A percentile compares a stretch with the other conserved stretches of the same genome.
Conservation (phyloP, 352 stramenopile genomes). For the Phytophthora meadii region DNA sequence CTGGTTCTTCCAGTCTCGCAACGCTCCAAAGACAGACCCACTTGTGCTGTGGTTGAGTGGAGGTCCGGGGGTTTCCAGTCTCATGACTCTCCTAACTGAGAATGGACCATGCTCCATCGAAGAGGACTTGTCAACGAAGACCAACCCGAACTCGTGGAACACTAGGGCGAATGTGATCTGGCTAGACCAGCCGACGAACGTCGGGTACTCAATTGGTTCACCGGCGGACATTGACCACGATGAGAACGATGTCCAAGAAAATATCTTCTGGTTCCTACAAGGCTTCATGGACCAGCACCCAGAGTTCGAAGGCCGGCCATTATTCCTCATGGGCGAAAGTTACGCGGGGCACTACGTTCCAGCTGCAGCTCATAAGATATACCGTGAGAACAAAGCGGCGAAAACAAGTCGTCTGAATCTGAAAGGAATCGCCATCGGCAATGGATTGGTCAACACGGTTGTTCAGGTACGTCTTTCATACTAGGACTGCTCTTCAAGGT, state of each 20-base stretch:
- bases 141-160: slow-evolving; percentile 72
- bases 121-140: slow-evolving; percentile 41
- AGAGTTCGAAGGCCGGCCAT: slow-evolving; percentile 46
- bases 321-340: slow-evolving; percentile 66
- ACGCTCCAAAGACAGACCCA: slow-evolving; percentile 41
- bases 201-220: slow-evolving; percentile 68
- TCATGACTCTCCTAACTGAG: slow-evolving; percentile 54
- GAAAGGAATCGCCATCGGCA: slow-evolving; percentile 64
- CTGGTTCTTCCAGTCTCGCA: slow-evolving; percentile 69
- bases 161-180: slow-evolving; percentile 68
- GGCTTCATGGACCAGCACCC: slow-evolving; percentile 58
- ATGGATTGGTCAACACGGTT: slow-evolving; percentile 51
- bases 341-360: slow-evolving; percentile 70
- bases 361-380: slow-evolving; percentile 55
- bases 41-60: slow-evolving; percentile 68
- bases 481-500: neutral
- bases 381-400: slow-evolving; percentile 38
- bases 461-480: slow-evolving; percentile 37
- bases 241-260: slow-evolving; percentile 51
- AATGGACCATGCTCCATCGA: slow-evolving; percentile 64
- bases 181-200: slow-evolving; percentile 61
- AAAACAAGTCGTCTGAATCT: slow-evolving; percentile 45
- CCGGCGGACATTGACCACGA: slow-evolving; percentile 42
- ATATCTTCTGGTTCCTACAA: slow-evolving; percentile 59
- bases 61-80: slow-evolving; percentile 54